Evolutionary conservation across 192 early-diverging fungal genomes (phyloP), one percentile per base, ranked within the genome.

Genomic region (Borealophlyctis nickersoniae): DNA sequence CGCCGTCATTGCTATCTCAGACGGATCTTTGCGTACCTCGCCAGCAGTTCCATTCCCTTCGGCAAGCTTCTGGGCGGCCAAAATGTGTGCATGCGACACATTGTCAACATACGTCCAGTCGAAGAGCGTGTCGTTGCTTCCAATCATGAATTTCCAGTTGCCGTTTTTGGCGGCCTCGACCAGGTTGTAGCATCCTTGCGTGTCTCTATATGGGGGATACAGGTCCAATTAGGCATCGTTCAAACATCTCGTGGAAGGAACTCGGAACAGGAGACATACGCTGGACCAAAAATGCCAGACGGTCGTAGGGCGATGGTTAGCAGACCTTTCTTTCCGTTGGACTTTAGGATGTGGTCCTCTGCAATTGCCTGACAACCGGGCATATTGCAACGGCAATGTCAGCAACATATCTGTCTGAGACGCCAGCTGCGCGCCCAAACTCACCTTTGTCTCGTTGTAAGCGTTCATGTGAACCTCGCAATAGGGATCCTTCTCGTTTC

Each of bases 91-190:
- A 49, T 81, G 49, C 1, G 81, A 92, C n/a, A 90, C 87, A 62
- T 98, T 98, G 66, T 85, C 91, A 4, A 98, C 95, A 66, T 94
- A 94, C 9, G 95, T 96, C 70, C 85, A 93, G 64, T 98, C 95
- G 71, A 93, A 88, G 36, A 94, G 66, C 35, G 83, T 85, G 0
- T 74, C 80, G 78, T 94, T 95, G 66, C 86, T 71, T 23, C 95
- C 95, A 56, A 98, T 86, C 76, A 92, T 91, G 60, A 92, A 77
- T 26, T 67, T 72, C 45, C 56, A 75, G 55, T 77, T 76, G 36
- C 75, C 69, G 31, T 62, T 55, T 23, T 62, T 62, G 29, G 66
- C 77, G 2, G 66, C 67, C 9, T 82, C 65, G 27, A 67, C 33
- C 19, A 82, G 57, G 4, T 70, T 69, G 31, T 52, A 60, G 53